Percentiles rank a stretch among this genome's conserved stretches.
Evolutionary conservation across 495 filamentous ascomycete genomes (phyloP).

Genomic region (Neurospora cerealis): DNA sequence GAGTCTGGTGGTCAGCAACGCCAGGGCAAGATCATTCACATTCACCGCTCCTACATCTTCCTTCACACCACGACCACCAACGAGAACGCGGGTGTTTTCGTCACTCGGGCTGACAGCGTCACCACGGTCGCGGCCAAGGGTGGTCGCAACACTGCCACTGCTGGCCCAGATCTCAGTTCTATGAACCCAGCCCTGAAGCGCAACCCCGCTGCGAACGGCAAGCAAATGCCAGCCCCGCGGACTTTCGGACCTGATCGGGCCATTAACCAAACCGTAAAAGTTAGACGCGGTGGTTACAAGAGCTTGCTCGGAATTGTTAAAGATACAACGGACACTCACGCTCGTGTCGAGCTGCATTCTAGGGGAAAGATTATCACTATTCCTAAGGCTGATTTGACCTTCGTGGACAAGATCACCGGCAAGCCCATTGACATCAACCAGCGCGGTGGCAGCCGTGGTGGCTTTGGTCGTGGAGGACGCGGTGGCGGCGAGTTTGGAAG

Average conservation of each 20-base stretch:
- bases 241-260: conserved; percentile 72
- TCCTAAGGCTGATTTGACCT: conserved; percentile 61
- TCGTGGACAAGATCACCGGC: conserved; percentile 78
- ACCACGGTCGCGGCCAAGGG: conserved; percentile 86
- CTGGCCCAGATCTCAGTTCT: conserved; percentile 65
- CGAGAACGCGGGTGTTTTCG: conserved; percentile 85
- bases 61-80: conserved; percentile 70
- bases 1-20: conserved; percentile 79
- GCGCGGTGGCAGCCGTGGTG: conserved; percentile 47
- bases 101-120: conserved; percentile 76
- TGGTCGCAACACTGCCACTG: conserved; percentile 53
- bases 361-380: conserved; percentile 81
- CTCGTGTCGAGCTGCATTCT: conserved; percentile 84
- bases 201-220: conserved; percentile 38
- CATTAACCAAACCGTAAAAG: conserved; percentile 81
- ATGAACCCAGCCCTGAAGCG: conserved; percentile 87
- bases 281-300: conserved; percentile 78
- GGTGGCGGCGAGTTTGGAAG: conserved; percentile 39
- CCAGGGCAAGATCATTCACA: conserved; percentile 81
- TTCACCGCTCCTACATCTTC: conserved; percentile 83
- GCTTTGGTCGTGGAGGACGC: conserved; percentile 37
- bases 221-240: conserved; percentile 67
- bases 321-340: conserved; percentile 74
- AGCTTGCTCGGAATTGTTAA: conserved; percentile 91
- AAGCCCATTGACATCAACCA: conserved; percentile 58